Evolutionary conservation across 1,139 yeast genomes (phyloP), one percentile per base, ranked within the genome.

Genomic region (Ogataea hybrid): DNA sequence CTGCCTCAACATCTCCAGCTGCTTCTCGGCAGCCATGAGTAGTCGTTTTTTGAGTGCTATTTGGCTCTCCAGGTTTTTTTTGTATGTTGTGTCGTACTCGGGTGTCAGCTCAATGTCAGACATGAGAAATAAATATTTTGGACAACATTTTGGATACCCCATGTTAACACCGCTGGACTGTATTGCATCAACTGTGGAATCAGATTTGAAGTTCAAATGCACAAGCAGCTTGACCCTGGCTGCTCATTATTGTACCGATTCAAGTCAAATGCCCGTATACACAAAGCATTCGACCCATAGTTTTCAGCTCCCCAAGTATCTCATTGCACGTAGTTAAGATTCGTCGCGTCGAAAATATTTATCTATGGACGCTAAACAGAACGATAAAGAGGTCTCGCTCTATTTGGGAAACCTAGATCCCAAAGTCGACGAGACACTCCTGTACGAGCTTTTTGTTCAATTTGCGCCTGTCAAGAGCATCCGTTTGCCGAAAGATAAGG

Each of bases 391-490:
- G 31, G 80, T 81, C 1, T 79, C 95, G 1, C 64, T 90, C 3
- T 92, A 88, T 59, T 75, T 90, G 20, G 97, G 97, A 1, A 88
- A 88, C 53, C 65, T 92, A 8, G 96, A 87, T 51, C 79, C 81
- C 3, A 75, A 77, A 37, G 95, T 80, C 2, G 77, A 79, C 1
- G 95, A 85, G 50, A 65, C 73, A 2, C 54, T 84, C 15, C 63
- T 94, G 37, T 87, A 83, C 58, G 98, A 92, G 61, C 71, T 92
- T 25, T 83, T 89, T 62, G 65, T 86, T 10, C 98, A 92, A 60
- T 82, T 87, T 40, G 94, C 95, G 0, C 96, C 96, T 0, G 75
- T 92, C 5, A 69, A 70, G 37, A 71, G 77, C 25, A 72, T 92
- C 10, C 75, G 83, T 52, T 69, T 92, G 53, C 97, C 97, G 5